Percentiles rank a stretch among this genome's conserved stretches.
Conservation (phyloP, 2,329 filamentous ascomycete genomes). For the Ophiostoma perfectum region DNA sequence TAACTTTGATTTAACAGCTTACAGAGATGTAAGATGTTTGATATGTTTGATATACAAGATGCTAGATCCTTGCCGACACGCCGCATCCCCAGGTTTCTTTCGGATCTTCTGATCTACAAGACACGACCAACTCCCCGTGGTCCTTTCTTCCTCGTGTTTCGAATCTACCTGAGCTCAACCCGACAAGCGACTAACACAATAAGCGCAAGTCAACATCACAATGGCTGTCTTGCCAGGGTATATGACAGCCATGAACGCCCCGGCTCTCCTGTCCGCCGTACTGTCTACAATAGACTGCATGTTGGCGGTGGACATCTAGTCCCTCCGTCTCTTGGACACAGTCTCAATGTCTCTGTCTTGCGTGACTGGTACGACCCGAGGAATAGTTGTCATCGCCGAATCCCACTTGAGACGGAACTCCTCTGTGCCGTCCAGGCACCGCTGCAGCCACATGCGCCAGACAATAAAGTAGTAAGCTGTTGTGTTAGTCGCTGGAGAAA, state of each 20-base stretch:
- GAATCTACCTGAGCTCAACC: too few species aligned
- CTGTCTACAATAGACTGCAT: background rate
- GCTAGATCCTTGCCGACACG: too few species aligned
- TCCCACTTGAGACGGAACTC: constrained; percentile 69
- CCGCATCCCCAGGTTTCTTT: too few species aligned
- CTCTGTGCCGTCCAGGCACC: constrained; percentile 65
- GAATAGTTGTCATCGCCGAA: constrained; percentile 49
- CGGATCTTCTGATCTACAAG: too few species aligned
- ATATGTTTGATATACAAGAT: too few species aligned
- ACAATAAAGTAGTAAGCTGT: constrained; percentile 73
- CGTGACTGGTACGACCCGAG: constrained; percentile 40
- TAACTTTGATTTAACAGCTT: too few species aligned
- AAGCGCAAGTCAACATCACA: background rate
- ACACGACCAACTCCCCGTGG: too few species aligned
- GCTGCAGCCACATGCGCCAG: constrained; percentile 77
- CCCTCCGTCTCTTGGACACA: constrained; percentile 29
- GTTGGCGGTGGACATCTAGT: background rate
- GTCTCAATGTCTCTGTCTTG: constrained; percentile 16
- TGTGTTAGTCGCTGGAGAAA: background rate
- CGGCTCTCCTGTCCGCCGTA: background rate
- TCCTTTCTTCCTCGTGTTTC: too few species aligned
- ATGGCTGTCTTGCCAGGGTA: constrained; percentile 5
- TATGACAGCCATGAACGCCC: background rate
- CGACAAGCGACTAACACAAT: background rate
- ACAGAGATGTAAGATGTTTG: too few species aligned